Conservation (phyloP, 148 eudicot genomes). For the Agrostemma githago region DNA sequence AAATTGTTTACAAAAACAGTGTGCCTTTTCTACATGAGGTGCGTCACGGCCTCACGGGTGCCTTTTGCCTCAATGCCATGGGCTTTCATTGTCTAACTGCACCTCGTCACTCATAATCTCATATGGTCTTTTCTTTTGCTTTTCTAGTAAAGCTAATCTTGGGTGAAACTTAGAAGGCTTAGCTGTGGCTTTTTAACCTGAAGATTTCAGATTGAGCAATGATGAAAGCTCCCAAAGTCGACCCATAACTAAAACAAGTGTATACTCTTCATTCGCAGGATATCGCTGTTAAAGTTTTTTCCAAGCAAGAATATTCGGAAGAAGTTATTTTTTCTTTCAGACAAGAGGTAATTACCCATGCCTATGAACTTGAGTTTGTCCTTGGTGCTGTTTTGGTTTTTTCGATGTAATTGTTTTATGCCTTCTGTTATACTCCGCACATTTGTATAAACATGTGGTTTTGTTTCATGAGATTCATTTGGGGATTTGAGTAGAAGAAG, state of each 20-base stretch:
- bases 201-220: too few relatives aligned
- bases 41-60: too few relatives aligned
- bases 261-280: slow-evolving; percentile 47
- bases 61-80: too few relatives aligned
- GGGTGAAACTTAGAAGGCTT: too few relatives aligned
- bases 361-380: background rate
- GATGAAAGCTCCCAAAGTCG: too few relatives aligned
- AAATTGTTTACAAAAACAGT: too few relatives aligned
- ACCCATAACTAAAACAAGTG: background rate
- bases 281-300: slow-evolving; percentile 87
- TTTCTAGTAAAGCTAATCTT: background rate
- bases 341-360: slow-evolving; percentile 60
- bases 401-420: background rate
- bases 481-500: background rate
- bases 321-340: slow-evolving; percentile 71
- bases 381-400: background rate
- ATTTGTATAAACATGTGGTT: too few relatives aligned
- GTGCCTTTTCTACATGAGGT: too few relatives aligned
- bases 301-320: slow-evolving; percentile 84
- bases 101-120: too few relatives aligned
- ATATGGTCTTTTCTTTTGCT: too few relatives aligned
- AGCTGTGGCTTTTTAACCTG: too few relatives aligned
- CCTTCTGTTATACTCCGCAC: slow-evolving; percentile 3
- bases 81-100: too few relatives aligned
- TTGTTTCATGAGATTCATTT: background rate